These are phyloP conservation scores for Beauveria asiatica DNA, from an alignment of 2,329 filamentous ascomycete genomes.

Conservation along the genomic window DNA sequence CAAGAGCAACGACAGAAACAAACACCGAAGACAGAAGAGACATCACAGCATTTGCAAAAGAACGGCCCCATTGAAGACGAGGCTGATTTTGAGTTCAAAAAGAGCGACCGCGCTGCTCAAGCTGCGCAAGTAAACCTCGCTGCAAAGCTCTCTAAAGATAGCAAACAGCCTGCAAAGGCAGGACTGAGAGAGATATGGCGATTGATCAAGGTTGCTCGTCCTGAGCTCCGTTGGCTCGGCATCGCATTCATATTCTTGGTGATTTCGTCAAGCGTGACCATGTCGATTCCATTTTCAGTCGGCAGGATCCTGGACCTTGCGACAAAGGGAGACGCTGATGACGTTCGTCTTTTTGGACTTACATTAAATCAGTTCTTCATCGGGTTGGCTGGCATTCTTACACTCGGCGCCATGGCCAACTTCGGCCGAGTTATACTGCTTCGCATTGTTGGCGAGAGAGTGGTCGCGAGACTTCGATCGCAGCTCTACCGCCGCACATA, in stretches of 20 bases:
- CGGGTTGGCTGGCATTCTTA: slow-evolving; percentile 66
- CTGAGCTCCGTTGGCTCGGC: slow-evolving; percentile 69
- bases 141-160: slow-evolving; percentile 80
- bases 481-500: slow-evolving; percentile 88
- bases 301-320: slow-evolving; percentile 91
- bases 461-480: slow-evolving; percentile 81
- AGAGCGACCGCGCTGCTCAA: slow-evolving; percentile 76
- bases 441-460: slow-evolving; percentile 87
- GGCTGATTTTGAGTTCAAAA: slow-evolving; percentile 41
- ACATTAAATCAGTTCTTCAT: slow-evolving; percentile 82
- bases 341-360: slow-evolving; percentile 69
- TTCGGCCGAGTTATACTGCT: slow-evolving; percentile 91
- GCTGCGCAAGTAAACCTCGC: slow-evolving; percentile 85
- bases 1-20: slow-evolving; percentile 10
- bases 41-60: slow-evolving; percentile 22
- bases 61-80: slow-evolving; percentile 29
- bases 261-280: slow-evolving; percentile 84
- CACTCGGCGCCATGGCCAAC: slow-evolving; percentile 79
- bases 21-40: slow-evolving; percentile 15
- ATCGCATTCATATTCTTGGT: slow-evolving; percentile 79
- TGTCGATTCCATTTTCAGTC: slow-evolving; percentile 95
- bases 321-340: slow-evolving; percentile 61
- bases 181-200: slow-evolving; percentile 74
- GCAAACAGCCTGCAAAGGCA: slow-evolving; percentile 48
- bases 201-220: slow-evolving; percentile 78